A percentile compares a stretch with the other conserved stretches of the same genome.
phyloP scores from a whole-genome alignment of 2,329 filamentous ascomycete species.

The Sclerotinia nivalis region DNA sequence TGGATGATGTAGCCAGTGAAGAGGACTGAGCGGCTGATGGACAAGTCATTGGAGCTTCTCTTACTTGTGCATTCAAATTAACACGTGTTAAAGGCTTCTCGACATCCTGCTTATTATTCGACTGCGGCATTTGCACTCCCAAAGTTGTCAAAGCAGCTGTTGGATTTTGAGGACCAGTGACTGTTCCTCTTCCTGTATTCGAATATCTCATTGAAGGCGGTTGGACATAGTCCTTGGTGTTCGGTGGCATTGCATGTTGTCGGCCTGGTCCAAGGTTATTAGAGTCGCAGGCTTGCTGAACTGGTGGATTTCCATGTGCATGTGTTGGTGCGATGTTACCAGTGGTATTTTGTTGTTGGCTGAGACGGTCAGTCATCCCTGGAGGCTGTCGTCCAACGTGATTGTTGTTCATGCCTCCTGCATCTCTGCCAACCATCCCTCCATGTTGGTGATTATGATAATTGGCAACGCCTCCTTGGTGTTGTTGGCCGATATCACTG shows the following conservation, averaged over 20 bases:
- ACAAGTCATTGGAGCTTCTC: not conserved
- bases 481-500: too few relatives aligned
- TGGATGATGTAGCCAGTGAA: not conserved
- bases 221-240: not conserved
- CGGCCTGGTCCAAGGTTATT: not conserved
- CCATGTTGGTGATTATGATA: too few relatives aligned
- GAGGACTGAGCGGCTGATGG: not conserved
- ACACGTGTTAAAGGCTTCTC: not conserved
- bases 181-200: not conserved
- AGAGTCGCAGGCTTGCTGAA: not conserved
- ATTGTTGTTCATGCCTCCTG: not conserved
- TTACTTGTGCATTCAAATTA: not conserved
- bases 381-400: not conserved
- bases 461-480: too few relatives aligned
- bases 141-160: not conserved
- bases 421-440: too few relatives aligned
- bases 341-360: not conserved
- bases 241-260: not conserved
- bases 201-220: not conserved
- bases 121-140: not conserved
- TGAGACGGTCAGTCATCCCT: not conserved
- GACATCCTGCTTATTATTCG: not conserved
- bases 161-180: not conserved
- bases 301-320: not conserved
- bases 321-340: not conserved